phyloP scores from a whole-genome alignment of 495 filamentous ascomycete species.

The Neurospora intermedia region DNA sequence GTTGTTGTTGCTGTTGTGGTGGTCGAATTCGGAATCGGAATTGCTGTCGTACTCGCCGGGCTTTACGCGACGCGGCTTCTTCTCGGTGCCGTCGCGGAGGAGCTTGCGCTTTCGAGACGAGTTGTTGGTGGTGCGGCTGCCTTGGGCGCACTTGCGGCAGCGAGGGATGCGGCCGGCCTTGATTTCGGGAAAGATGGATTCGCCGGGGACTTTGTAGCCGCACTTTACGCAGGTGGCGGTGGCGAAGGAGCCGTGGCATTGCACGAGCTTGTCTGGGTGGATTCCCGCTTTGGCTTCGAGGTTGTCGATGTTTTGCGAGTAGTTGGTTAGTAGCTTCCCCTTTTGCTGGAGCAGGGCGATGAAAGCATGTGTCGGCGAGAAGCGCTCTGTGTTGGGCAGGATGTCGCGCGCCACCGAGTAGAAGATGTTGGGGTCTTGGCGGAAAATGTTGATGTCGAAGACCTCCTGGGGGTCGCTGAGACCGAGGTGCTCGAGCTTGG shows the following conservation, averaged over 20 bases:
- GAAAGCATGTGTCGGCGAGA: constrained; percentile 88
- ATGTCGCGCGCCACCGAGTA: constrained; percentile 89
- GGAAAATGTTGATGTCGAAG: constrained; percentile 81
- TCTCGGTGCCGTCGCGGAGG: constrained; percentile 49
- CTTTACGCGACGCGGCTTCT: constrained; percentile 42
- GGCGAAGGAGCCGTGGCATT: constrained; percentile 94
- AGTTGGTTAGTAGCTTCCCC: constrained; percentile 86
- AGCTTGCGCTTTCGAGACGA: constrained; percentile 61
- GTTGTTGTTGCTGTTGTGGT: constrained; percentile 34
- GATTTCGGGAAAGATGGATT: constrained; percentile 68
- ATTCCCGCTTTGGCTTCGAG: constrained; percentile 87
- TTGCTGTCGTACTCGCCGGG: constrained; percentile 54
- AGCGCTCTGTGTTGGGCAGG: constrained; percentile 58
- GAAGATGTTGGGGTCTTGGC: constrained; percentile 80
- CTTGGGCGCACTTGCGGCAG: constrained; percentile 50
- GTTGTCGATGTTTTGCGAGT: constrained; percentile 98
- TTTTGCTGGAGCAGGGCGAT: constrained; percentile 89
- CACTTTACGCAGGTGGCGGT: constrained; percentile 86
- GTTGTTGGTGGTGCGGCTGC: constrained; percentile 33
- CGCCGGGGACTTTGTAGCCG: constrained; percentile 59
- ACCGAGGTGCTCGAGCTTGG: constrained; percentile 59
- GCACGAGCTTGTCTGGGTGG: constrained; percentile 69
- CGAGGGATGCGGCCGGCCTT: constrained; percentile 57
- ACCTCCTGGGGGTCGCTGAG: constrained; percentile 86
- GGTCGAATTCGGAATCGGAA: constrained; percentile 58